Conservation (phyloP, 306 rosid species). For the Cicer arietinum region DNA sequence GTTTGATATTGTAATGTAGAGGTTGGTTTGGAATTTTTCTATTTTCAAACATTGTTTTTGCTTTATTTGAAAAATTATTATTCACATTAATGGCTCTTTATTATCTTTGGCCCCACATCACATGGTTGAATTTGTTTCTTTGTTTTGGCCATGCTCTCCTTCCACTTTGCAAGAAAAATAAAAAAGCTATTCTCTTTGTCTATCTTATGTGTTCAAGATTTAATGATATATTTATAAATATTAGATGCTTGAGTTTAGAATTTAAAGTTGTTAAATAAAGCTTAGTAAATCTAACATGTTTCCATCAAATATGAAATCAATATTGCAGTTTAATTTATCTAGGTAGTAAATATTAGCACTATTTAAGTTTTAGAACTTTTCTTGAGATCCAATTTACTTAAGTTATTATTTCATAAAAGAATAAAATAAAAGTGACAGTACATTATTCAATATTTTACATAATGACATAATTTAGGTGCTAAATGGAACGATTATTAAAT, state of each 20-base stretch:
- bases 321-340: too few relatives aligned
- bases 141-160: background rate
- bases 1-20: constrained; percentile 32
- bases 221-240: too few relatives aligned
- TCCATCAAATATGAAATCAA: background rate
- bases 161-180: background rate
- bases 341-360: too few relatives aligned
- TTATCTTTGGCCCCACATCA: background rate
- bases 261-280: too few relatives aligned
- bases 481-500: background rate
- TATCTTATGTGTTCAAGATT: background rate
- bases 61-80: background rate
- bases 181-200: background rate
- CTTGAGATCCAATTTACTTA: too few relatives aligned
- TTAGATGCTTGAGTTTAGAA: too few relatives aligned
- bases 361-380: too few relatives aligned
- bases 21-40: background rate
- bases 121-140: constrained; percentile 5
- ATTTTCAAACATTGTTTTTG: background rate
- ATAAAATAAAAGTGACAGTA: background rate
- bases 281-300: background rate
- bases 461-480: background rate
- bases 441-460: background rate
- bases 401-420: too few relatives aligned
- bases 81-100: background rate